Percentiles rank a stretch among this genome's conserved stretches.
Conservation (phyloP, 352 stramenopile species). For the Globisporangium heterothallicum region DNA sequence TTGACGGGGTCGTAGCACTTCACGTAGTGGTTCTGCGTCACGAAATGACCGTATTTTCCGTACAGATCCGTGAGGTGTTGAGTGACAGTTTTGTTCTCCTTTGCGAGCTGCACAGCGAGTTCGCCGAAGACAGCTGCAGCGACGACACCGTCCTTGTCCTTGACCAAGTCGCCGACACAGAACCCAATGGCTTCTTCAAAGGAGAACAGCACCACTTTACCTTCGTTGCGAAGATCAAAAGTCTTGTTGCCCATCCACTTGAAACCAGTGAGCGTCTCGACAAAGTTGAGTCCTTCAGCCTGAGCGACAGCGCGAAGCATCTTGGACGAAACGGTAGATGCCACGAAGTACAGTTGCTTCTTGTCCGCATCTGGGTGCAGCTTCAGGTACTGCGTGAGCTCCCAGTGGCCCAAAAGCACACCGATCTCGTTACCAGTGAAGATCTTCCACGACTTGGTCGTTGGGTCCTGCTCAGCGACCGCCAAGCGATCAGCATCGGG, state of each 20-base stretch:
- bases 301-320: constrained; percentile 92
- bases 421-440: constrained; percentile 99
- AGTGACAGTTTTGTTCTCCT: constrained; percentile 52
- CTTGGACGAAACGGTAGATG: constrained; percentile 96
- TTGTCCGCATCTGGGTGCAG: constrained; percentile 49
- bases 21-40: constrained; percentile 97
- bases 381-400: constrained; percentile 65
- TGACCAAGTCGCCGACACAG: constrained; percentile 94
- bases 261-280: constrained; percentile 98
- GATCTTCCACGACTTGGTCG: constrained; percentile 87
- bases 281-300: constrained; percentile 92
- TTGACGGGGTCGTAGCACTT: constrained; percentile 90
- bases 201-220: constrained; percentile 92
- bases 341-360: constrained; percentile 86
- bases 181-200: constrained; percentile 99
- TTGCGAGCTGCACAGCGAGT: constrained; percentile 79
- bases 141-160: constrained; percentile 98
- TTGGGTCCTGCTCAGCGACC: constrained; percentile 88
- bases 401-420: constrained; percentile 92
- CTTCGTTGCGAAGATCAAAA: constrained; percentile 64
- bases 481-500: constrained; percentile 97
- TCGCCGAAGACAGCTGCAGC: constrained; percentile 89
- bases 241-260: constrained; percentile 98
- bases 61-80: constrained; percentile 87
- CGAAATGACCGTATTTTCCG: constrained; percentile 95